These are phyloP conservation scores for Syzygium malaccense DNA, from an alignment of 441 rosid species.

Conservation along the genomic window DNA sequence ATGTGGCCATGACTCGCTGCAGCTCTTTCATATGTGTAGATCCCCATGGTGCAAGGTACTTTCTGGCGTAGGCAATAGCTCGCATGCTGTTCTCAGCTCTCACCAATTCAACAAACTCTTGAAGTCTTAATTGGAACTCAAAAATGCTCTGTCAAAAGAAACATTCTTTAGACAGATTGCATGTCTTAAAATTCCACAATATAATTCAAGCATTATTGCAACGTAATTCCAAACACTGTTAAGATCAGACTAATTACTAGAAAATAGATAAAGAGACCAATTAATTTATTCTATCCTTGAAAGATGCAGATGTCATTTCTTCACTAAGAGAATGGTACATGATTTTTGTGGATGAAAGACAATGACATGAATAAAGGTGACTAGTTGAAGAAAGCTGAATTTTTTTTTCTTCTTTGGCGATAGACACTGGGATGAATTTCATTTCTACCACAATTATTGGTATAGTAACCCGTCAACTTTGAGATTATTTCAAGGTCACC, in stretches of 20 bases:
- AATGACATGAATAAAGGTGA: background rate
- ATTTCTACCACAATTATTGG: background rate
- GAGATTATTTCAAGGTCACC: background rate
- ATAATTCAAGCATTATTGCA: background rate
- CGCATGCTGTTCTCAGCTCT: conserved; percentile 55
- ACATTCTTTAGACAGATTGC: background rate
- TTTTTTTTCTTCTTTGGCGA: background rate
- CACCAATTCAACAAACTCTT: conserved; percentile 86
- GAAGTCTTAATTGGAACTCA: conserved; percentile 91
- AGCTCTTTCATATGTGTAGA: conserved; percentile 73
- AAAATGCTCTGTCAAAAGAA: conserved; percentile 58
- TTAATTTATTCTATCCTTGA: background rate
- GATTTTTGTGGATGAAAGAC: background rate
- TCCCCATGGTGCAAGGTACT: conserved; percentile 85
- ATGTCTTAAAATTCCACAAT: background rate
- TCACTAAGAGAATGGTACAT: background rate
- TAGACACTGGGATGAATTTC: background rate
- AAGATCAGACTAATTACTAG: background rate
- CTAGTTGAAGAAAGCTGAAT: background rate
- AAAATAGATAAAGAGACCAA: background rate
- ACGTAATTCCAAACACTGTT: background rate
- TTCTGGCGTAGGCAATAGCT: conserved; percentile 78
- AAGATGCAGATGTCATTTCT: background rate
- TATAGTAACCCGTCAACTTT: background rate
- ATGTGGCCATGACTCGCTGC: conserved; percentile 66